Evolutionary conservation across 306 rosid species (phyloP).

Genomic region (Pyrus bretschneideri): DNA sequence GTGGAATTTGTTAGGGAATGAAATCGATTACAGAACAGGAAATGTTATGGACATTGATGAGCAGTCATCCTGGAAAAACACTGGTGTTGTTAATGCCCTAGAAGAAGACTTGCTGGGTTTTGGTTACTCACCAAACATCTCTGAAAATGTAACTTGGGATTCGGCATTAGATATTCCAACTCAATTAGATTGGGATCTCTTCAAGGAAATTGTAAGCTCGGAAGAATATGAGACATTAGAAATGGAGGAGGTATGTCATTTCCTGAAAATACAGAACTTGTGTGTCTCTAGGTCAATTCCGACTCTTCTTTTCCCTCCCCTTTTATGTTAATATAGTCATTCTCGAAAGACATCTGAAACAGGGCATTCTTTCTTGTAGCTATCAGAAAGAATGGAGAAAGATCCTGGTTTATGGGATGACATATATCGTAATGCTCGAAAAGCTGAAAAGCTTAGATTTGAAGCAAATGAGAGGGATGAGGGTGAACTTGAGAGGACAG

Average conservation of each 20-base stretch:
- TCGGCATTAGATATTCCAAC: slow-evolving; percentile 38
- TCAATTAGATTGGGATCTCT: slow-evolving; percentile 67
- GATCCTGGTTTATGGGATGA: slow-evolving; percentile 70
- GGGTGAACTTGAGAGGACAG: slow-evolving; percentile 96
- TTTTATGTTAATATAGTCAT: slow-evolving; percentile 15
- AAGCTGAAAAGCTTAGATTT: slow-evolving; percentile 78
- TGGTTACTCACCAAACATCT: slow-evolving; percentile 30
- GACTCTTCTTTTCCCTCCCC: slow-evolving; percentile 2
- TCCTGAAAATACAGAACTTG: slow-evolving; percentile 16
- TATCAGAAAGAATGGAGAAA: slow-evolving; percentile 71
- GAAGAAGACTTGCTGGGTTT: slow-evolving; percentile 48
- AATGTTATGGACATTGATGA: slow-evolving; percentile 27
- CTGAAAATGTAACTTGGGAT: slow-evolving; percentile 45
- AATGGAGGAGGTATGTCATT: slow-evolving; percentile 72
- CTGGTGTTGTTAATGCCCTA: slow-evolving; percentile 51
- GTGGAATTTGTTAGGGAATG: slow-evolving; percentile 61
- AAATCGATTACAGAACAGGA: slow-evolving; percentile 22
- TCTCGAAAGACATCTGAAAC: slow-evolving; percentile 19
- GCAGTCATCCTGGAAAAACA: slow-evolving; percentile 18
- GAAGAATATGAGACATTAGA: slow-evolving; percentile 80
- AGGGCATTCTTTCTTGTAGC: slow-evolving; percentile 36
- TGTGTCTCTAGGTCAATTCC: slow-evolving; percentile 6
- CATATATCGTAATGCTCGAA: slow-evolving; percentile 80
- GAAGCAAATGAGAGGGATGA: slow-evolving; percentile 96
- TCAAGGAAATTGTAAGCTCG: slow-evolving; percentile 59